These are phyloP conservation scores for Puccinellia tenuiflora DNA, from an alignment of 176 grass and related monocot species.

Conservation along the genomic window DNA sequence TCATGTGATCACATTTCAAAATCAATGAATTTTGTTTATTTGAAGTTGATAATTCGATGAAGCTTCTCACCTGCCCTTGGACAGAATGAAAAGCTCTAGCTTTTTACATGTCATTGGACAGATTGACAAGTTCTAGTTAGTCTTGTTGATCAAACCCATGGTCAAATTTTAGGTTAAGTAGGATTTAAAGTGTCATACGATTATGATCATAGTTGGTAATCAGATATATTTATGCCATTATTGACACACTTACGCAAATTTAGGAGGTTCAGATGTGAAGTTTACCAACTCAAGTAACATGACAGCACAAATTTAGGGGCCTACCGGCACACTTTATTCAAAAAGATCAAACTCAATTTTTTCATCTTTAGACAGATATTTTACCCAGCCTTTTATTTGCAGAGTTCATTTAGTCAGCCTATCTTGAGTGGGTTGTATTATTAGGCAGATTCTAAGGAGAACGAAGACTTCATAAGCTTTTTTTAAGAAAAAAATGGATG, in stretches of 20 bases:
- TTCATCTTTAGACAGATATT: background rate
- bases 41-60: background rate
- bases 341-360: background rate
- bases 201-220: background rate
- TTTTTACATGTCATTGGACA: background rate
- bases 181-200: background rate
- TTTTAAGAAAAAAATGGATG: background rate
- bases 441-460: background rate
- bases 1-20: background rate
- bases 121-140: background rate
- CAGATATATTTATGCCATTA: background rate
- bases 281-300: background rate
- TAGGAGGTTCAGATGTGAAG: background rate
- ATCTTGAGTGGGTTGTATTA: background rate
- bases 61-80: background rate
- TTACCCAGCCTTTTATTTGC: background rate
- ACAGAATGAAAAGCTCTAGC: background rate
- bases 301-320: background rate
- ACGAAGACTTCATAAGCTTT: background rate
- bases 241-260: background rate
- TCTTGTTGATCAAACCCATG: background rate
- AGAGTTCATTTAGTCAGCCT: background rate
- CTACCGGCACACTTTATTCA: background rate
- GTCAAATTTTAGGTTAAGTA: background rate
- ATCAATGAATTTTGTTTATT: background rate